Evolutionary conservation across 139 green algal species (phyloP), one percentile per base, ranked within the genome.

Genomic region (Marvania coccoides): DNA sequence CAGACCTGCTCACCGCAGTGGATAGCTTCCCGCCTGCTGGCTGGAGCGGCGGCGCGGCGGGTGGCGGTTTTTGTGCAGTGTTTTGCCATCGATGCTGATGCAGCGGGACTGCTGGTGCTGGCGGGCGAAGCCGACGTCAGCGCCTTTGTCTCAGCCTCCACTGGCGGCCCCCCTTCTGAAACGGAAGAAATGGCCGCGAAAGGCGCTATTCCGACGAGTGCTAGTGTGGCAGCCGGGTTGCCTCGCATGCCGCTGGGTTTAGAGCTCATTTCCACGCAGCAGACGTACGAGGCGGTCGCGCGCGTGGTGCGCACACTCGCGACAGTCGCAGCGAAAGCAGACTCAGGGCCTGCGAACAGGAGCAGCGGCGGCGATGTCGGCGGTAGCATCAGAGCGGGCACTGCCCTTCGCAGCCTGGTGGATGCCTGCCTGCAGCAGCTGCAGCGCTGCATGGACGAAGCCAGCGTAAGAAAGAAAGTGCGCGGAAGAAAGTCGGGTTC

Each of bases 181-280:
- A 30, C 38, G 24, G 39, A 36, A 13, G 29, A 8, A 7, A 6
- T 33, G 38, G 46, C 19, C 6, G 38, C 23, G 30, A 30, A 46
- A 36, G 14, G 15, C 38, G 33, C 33, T n/a, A n/a, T n/a, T n/a
- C n/a, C n/a, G n/a, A n/a, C n/a, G n/a, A n/a, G n/a, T n/a, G n/a
- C n/a, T n/a, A 29, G 15, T 24, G 45, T 55, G 19, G 29, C 63
- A 36, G 33, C 69, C 31, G 31, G 71, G 63, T 73, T 92, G 48
- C 86, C 86, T 0, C 78, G 86, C 24, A 87, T 89, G 84, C 86
- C 81, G 6, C 53, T 87, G 35, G 76, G 75, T 1, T 58, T 88
- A 8, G 29, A 48, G 29, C 51, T 82, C 48, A 57, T 92, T 24
- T 67, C 70, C 4, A 81, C 70, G 1, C 5, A 47, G 12, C 47